Evolutionary conservation across 176 grass and related monocot species (phyloP).

Genomic region (Zoysia pacifica): DNA sequence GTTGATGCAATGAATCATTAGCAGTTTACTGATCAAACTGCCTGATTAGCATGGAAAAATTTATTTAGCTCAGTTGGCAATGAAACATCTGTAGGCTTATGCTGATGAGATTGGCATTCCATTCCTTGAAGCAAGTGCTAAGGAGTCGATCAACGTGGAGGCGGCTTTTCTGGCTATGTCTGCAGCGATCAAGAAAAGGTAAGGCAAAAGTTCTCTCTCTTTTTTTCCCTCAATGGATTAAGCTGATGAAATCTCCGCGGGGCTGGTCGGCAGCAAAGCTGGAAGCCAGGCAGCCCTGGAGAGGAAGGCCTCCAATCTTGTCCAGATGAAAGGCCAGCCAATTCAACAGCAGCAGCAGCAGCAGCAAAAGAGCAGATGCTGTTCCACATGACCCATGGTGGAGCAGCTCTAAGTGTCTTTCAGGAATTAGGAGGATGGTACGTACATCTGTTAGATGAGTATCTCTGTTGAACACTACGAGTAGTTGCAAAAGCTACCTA

Average conservation of each 20-base stretch:
- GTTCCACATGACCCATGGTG: conserved; percentile 35
- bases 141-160: conserved; percentile 88
- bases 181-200: conserved; percentile 70
- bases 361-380: conserved; percentile 60
- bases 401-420: neutral
- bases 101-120: conserved; percentile 71
- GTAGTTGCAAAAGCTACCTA: conserved; percentile 6
- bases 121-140: conserved; percentile 86
- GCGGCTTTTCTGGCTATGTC: conserved; percentile 81
- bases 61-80: conserved; percentile 12
- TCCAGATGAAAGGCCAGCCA: conserved; percentile 62
- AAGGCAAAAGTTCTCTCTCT: conserved; percentile 1
- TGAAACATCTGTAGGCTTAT: conserved; percentile 55
- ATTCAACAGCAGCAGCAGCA: conserved; percentile 45
- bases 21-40: conserved; percentile 3
- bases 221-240: conserved; percentile 10
- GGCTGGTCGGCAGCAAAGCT: conserved; percentile 44
- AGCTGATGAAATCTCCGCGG: conserved; percentile 18
- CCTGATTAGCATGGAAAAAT: neutral
- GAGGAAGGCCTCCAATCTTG: conserved; percentile 43
- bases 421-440: conserved; percentile 13
- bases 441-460: neutral
- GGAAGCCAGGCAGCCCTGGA: conserved; percentile 48
- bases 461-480: conserved; percentile 1
- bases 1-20: neutral